phyloP scores from a whole-genome alignment of 208 protist species.

The Crithidia mellificae region DNA sequence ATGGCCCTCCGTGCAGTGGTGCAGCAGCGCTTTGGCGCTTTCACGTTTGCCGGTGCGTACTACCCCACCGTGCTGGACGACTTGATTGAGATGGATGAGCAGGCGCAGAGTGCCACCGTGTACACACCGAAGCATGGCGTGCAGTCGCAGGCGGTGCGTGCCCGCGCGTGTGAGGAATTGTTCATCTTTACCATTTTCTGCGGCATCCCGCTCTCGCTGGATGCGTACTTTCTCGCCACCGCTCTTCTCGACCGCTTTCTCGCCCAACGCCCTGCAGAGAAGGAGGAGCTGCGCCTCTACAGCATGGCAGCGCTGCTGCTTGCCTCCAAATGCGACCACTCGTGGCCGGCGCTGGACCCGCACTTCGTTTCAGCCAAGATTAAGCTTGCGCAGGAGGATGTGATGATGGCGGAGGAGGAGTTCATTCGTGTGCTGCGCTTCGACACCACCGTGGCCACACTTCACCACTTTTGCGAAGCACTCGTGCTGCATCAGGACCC shows the following conservation, averaged over 20 bases:
- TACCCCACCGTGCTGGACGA: constrained; percentile 59
- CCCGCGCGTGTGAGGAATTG: constrained; percentile 47
- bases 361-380: constrained; percentile 76
- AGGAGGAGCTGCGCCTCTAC: constrained; percentile 55
- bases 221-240: constrained; percentile 83
- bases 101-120: constrained; percentile 15
- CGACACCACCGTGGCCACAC: constrained; percentile 45
- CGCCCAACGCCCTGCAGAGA: constrained; percentile 42
- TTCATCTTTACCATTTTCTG: constrained; percentile 38
- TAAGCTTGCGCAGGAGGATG: constrained; percentile 76
- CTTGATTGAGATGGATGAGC: constrained; percentile 69
- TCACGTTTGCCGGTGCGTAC: constrained; percentile 46
- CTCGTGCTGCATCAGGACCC: constrained; percentile 74
- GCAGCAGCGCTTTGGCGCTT: constrained; percentile 29
- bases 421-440: constrained; percentile 53
- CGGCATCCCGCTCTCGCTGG: constrained; percentile 42
- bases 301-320: constrained; percentile 93
- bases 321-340: constrained; percentile 98
- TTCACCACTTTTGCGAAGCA: constrained; percentile 48
- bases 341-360: constrained; percentile 93
- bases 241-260: constrained; percentile 87
- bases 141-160: constrained; percentile 29
- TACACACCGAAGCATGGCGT: constrained; percentile 24
- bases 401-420: constrained; percentile 53
- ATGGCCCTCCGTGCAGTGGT: constrained; percentile 28